Evolutionary conservation across 106 monocot genomes (phyloP).

Genomic region (Dactylorhiza incarnata): DNA sequence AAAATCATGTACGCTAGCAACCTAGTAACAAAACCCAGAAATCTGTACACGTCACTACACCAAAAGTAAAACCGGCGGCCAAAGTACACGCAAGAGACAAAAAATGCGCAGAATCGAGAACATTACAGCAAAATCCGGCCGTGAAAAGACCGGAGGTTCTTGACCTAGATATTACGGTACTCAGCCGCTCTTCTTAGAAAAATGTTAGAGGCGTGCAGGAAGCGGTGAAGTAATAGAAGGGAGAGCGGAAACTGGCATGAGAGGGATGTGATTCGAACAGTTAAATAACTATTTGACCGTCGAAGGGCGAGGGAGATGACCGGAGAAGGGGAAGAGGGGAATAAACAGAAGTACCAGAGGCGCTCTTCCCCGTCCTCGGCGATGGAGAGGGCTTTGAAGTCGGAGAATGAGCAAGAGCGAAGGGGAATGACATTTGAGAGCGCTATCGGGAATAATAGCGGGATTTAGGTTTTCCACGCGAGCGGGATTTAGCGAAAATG

Average conservation of each 20-base stretch:
- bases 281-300: neutral
- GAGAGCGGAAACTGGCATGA: neutral
- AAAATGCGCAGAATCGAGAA: neutral
- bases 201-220: constrained; percentile 10
- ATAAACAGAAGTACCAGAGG: neutral
- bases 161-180: constrained; percentile 16
- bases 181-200: constrained; percentile 7
- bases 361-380: neutral
- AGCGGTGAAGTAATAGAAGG: constrained; percentile 4
- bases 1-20: neutral
- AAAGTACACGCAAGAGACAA: neutral
- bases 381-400: no score
- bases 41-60: neutral
- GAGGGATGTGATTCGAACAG: neutral
- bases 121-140: neutral
- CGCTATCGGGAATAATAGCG: no score
- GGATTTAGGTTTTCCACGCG: no score
- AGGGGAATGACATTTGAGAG: no score
- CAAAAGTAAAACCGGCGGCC: neutral
- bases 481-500: no score
- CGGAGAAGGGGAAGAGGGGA: neutral
- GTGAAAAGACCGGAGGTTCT: neutral
- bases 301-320: neutral
- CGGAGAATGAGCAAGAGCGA: no score
- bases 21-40: neutral